Evolutionary conservation across 192 early-diverging fungal genomes (phyloP).

Genomic region (Gonapodya sp.): DNA sequence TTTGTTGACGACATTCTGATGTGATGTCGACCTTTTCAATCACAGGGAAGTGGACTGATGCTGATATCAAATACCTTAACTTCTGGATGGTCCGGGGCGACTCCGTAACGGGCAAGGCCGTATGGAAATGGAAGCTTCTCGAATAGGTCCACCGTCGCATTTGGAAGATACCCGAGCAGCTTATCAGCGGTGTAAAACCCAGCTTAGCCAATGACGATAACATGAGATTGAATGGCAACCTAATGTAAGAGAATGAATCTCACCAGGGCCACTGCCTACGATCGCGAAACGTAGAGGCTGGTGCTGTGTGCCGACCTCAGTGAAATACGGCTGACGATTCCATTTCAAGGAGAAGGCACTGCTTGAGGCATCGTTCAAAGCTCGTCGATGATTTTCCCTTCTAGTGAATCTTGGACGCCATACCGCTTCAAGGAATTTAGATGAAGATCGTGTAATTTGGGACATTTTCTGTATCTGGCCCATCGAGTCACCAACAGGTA

Average conservation of each 20-base stretch:
- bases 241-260: background rate
- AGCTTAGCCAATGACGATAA: slow-evolving; percentile 73
- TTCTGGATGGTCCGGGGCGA: slow-evolving; percentile 94
- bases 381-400: too few species aligned
- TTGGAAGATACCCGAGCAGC: slow-evolving; percentile 50
- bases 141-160: slow-evolving; percentile 65
- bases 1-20: slow-evolving; percentile 72
- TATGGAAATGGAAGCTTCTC: slow-evolving; percentile 77
- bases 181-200: slow-evolving; percentile 86
- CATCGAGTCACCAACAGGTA: too few species aligned
- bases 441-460: too few species aligned
- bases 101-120: slow-evolving; percentile 86
- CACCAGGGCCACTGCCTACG: background rate
- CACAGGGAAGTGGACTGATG: background rate
- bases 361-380: too few species aligned
- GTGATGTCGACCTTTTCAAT: background rate
- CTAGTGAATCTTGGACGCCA: too few species aligned
- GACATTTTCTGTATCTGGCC: too few species aligned
- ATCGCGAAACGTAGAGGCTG: background rate
- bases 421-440: too few species aligned
- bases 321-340: too few species aligned
- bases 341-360: too few species aligned
- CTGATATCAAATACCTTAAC: slow-evolving; percentile 60
- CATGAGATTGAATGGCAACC: background rate
- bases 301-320: background rate